Evolutionary conservation across 805 yeast species (phyloP).

Genomic region (Saccharomycopsis oosterbeekiorum): DNA sequence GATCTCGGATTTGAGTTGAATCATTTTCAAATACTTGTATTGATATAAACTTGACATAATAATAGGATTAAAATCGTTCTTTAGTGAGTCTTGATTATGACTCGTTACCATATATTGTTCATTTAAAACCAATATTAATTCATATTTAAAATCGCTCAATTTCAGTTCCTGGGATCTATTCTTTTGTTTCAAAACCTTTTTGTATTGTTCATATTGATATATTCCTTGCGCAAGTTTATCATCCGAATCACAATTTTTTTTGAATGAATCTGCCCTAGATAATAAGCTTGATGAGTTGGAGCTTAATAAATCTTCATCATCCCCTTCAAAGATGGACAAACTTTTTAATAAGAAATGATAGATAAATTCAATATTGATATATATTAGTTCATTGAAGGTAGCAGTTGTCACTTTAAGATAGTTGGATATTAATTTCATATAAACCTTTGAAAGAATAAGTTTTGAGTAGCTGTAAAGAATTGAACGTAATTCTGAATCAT

Average conservation of each 20-base stretch:
- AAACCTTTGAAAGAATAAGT: conserved; percentile 12
- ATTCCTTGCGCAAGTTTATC: conserved; percentile 20
- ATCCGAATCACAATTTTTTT: conserved; percentile 5
- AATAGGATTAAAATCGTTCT: background rate
- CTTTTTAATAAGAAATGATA: conserved; percentile 11
- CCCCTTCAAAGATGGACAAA: conserved; percentile 14
- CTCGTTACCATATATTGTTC: conserved; percentile 16
- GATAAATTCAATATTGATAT: conserved; percentile 13
- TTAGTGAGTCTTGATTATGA: conserved; percentile 8
- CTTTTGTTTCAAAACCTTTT: conserved; percentile 34
- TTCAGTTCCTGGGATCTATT: conserved; percentile 27
- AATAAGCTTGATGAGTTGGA: background rate
- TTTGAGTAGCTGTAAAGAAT: conserved; percentile 4
- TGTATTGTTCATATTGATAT: conserved; percentile 25
- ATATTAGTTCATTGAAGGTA: conserved; percentile 10
- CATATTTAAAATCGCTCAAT: conserved; percentile 15
- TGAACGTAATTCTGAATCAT: conserved; percentile 16
- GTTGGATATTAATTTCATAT: conserved; percentile 12
- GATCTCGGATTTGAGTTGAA: conserved; percentile 16
- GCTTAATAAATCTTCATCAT: conserved; percentile 2
- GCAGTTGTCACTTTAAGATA: conserved; percentile 11
- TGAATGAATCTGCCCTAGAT: background rate
- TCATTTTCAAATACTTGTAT: conserved; percentile 15
- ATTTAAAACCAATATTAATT: conserved; percentile 13
- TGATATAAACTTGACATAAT: conserved; percentile 7